Evolutionary conservation across 495 filamentous ascomycete species (phyloP).

Genomic region (Pyronema domesticum): DNA sequence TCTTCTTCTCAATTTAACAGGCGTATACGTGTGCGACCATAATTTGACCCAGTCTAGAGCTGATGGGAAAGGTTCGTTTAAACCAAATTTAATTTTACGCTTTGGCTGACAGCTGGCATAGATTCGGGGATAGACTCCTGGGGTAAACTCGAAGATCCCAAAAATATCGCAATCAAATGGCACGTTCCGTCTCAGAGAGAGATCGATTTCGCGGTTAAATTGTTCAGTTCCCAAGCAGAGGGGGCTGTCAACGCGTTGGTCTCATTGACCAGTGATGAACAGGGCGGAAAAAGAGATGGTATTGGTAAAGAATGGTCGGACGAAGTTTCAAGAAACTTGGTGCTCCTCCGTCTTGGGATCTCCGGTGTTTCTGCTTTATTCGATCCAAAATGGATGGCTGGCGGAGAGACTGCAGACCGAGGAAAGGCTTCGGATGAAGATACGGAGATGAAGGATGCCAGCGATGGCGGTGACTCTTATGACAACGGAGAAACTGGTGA

Average conservation of each 20-base stretch:
- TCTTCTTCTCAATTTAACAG: slow-evolving; percentile 88
- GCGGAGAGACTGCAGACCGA: slow-evolving; percentile 18
- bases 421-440: slow-evolving; percentile 26
- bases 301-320: slow-evolving; percentile 98
- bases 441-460: slow-evolving; percentile 33
- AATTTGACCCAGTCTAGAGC: slow-evolving; percentile 60
- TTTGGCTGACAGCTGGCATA: not conserved
- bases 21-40: slow-evolving; percentile 81
- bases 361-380: slow-evolving; percentile 81
- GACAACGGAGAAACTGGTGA: slow-evolving; percentile 52
- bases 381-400: slow-evolving; percentile 53
- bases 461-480: slow-evolving; percentile 62
- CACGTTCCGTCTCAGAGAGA: slow-evolving; percentile 66
- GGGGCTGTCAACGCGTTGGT: slow-evolving; percentile 49
- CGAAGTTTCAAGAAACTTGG: slow-evolving; percentile 76
- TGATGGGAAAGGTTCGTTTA: slow-evolving; percentile 20
- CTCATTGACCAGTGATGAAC: slow-evolving; percentile 58
- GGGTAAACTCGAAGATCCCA: slow-evolving; percentile 52
- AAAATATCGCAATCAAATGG: slow-evolving; percentile 72
- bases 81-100: not conserved
- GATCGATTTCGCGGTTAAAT: slow-evolving; percentile 68
- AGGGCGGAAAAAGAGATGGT: slow-evolving; percentile 77
- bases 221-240: slow-evolving; percentile 63
- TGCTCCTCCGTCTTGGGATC: slow-evolving; percentile 65
- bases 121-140: slow-evolving; percentile 30